Evolutionary conservation across 495 filamentous ascomycete species (phyloP), one percentile per base, ranked within the genome.

Genomic region (Tuber melanosporum): DNA sequence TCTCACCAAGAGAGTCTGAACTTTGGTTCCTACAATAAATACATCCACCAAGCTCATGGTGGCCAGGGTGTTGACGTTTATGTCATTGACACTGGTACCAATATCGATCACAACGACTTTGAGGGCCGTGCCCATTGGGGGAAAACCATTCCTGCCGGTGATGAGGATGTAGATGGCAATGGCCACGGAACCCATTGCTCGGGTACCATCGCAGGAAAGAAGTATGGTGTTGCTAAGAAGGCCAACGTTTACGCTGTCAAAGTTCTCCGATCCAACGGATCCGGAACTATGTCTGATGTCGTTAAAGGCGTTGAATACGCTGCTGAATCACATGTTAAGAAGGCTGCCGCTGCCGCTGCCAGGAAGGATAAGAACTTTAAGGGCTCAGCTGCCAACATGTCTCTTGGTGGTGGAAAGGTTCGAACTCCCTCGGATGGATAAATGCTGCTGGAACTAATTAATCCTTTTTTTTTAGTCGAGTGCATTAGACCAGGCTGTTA

Each of bases 161-260:
- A 99, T 83, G 90, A 87, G 66, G 96, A 99, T 84, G 87, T 89
- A 73, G 96, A 99, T 87, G 96, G 96, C 85, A 99, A 99, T 82
- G 96, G 96, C 74, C 96, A 99, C 88, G 96, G 96, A 81, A 99
- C 96, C 79, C 96, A 99, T 89, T 99, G 96, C 89, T 98, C 96
- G 75, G 96, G 96, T 79, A 99, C 96, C 62, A 90, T 98, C 81
- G 96, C 92, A 76, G 96, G 96, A 84, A 95, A 95, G 89, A 98
- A 97, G 87, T 98, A 95, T 84, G 96, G 96, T 90, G 95, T 99
- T 77, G 93, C 96, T 82, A 99, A 99, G 91, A 97, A 97, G 89
- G 96, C 96, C 83, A 92, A 92, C 78, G 88, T 99, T 84, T 92
- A 94, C 83, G 96, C 96, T 76, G 94, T 99, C 86, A 99, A 99